Evolutionary conservation across 2,329 filamentous ascomycete genomes (phyloP).

Genomic region (Phyllosticta citriasiana): DNA sequence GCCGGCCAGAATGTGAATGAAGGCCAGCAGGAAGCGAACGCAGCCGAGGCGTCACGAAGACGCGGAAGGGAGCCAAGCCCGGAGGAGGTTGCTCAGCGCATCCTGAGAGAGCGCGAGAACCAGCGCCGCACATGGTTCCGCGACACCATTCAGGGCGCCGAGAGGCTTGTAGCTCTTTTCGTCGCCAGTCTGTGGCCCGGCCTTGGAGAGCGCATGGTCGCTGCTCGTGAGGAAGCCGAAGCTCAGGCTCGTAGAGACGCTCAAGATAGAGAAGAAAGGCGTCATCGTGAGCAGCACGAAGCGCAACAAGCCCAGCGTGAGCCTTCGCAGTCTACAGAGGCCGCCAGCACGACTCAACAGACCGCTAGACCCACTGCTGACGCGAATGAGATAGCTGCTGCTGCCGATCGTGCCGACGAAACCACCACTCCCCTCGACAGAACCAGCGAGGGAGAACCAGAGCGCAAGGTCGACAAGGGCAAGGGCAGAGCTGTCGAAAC

Average conservation of each 20-base stretch:
- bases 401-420: background rate
- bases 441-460: background rate
- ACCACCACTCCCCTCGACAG: background rate
- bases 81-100: conserved; percentile 31
- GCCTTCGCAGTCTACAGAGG: background rate
- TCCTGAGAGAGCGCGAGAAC: conserved; percentile 27
- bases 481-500: conserved; percentile 5
- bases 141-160: conserved; percentile 34
- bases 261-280: conserved; percentile 3
- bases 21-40: background rate
- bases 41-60: background rate
- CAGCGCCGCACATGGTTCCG: conserved; percentile 21
- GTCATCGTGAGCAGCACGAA: background rate
- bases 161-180: conserved; percentile 51
- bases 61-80: conserved; percentile 16
- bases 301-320: background rate
- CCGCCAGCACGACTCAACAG: background rate
- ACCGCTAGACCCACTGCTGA: background rate
- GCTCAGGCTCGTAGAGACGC: conserved; percentile 9
- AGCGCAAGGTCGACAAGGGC: conserved; percentile 2
- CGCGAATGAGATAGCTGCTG: background rate
- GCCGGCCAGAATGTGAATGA: background rate
- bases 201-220: conserved; percentile 51
- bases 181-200: conserved; percentile 53
- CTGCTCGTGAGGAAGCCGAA: conserved; percentile 41